Base-by-base conservation (phyloP, 1,139 yeast species). In the Yamadazyma blattariae region DNA sequence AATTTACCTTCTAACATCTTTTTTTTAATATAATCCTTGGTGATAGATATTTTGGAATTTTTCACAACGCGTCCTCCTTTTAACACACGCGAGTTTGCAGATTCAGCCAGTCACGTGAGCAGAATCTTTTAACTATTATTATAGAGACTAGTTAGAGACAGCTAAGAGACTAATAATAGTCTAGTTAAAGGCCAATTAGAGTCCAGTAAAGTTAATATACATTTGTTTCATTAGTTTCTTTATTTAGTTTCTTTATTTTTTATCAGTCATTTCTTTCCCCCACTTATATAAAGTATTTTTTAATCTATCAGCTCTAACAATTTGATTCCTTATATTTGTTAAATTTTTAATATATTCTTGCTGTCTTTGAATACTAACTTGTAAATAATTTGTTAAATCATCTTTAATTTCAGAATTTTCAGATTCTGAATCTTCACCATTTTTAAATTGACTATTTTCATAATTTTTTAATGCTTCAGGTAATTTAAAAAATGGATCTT, bases 1-100 rank as follows among this genome's bases (percentile, higher is more conserved):
- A 92, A 86, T 71, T 89, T 89, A 50, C 97, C 98, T 79, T 92
- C 98, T 71, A 92, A 81, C 97, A 92, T 92, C 24, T 35, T 38
- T 12, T 16, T n/a, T 22, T 11, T 22, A 11, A 9, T 13, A 17
- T 17, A n/a, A n/a, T n/a, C n/a, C n/a, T n/a, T n/a, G n/a, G n/a
- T n/a, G n/a, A n/a, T n/a, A n/a, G n/a, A n/a, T n/a, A n/a, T 23
- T 23, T 23, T 23, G 25, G 13, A 23, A n/a, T n/a, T 23, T 23
- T 23, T 23, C 25, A 23, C n/a, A 12, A 23, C 25, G 25, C 25
- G 28, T 25, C 11, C 27, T 10, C n/a, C 14, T 10, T 12, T n/a
- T 25, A n/a, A n/a, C n/a, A n/a, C n/a, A n/a, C n/a, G n/a, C n/a
- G n/a, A n/a, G n/a, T n/a, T n/a, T n/a, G n/a, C n/a, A n/a, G n/a